Evolutionary conservation across 768 basidiomycete genomes (phyloP), one percentile per base, ranked within the genome.

Genomic region (Kwoniella europaea): DNA sequence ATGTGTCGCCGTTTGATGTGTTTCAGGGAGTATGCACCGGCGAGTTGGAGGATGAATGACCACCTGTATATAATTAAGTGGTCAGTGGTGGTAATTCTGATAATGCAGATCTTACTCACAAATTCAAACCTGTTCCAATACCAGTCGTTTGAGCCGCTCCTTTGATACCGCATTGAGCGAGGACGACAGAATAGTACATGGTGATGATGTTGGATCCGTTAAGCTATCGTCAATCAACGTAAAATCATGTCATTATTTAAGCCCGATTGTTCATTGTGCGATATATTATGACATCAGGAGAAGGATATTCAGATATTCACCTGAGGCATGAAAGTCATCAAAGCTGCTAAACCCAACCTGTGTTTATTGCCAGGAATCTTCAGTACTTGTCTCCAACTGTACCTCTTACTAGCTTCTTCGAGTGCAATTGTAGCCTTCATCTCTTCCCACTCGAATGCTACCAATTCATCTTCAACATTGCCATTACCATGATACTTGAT

Each of bases 401-500:
- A 85, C 57, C 82, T 79, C 59, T 86, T 85, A 16, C 86, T 86
- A 54, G 88, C 88, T 71, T 87, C 87, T 77, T 92, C 91, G 75
- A 89, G 79, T 54, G 86, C 85, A 42, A 91, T 85, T 13, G 90
- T 90, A 72, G 89, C 88, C 63, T 88, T 86, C 74, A 91, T 91
- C 80, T 64, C 50, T 18, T 64, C 63, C 91, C 92, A 73, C 66
- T 79, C 79, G 58, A 71, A 75, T 12, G 58, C 20, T 42, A 75
- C 72, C 62, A 80, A 59, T n/a, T 88, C 87, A 74, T 90, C 88
- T 18, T 85, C 70, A 59, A 79, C 10, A 82, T 93, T 87, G 73
- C 91, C 89, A 74, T 91, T 89, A 41, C 91, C 91, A 76, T 94
- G 92, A 82, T 93, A 93, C 81, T 91, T 90, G 3, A 92, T 91